Percentiles rank a stretch among this genome's conserved stretches.
phyloP scores from a whole-genome alignment of 1,284 basidiomycete genomes.

The Microbotryum scabiosae region DNA sequence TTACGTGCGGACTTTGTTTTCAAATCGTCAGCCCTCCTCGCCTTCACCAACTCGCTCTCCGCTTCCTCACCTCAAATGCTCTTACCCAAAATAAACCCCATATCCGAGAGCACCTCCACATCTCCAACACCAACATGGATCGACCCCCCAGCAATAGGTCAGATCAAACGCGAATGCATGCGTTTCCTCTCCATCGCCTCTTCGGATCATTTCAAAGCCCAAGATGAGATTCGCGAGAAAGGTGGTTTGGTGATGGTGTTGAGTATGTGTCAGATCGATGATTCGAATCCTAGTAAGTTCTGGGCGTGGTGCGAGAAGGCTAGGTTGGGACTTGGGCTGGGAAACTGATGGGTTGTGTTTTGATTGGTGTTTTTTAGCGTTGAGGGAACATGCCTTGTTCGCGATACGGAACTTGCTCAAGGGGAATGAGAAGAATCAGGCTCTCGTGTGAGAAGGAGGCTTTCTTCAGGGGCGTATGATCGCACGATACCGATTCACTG shows the following conservation, averaged over 20 bases:
- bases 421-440: conserved; percentile 68
- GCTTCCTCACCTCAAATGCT: neutral
- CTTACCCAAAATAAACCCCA: neutral
- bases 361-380: conserved; percentile 47
- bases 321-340: no score
- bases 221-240: conserved; percentile 59
- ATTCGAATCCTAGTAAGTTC: conserved; percentile 74
- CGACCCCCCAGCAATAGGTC: conserved; percentile 58
- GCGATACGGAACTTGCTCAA: conserved; percentile 67
- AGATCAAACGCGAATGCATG: conserved; percentile 73
- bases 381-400: conserved; percentile 82
- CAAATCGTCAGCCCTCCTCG: conserved; percentile 1
- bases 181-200: conserved; percentile 66
- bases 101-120: neutral
- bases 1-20: no score
- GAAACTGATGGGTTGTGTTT: neutral
- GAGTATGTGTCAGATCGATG: conserved; percentile 78
- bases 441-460: conserved; percentile 50
- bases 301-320: neutral
- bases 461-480: neutral
- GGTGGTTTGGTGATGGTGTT: conserved; percentile 71
- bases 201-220: conserved; percentile 54
- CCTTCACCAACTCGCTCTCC: conserved; percentile 2
- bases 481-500: neutral
- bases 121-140: neutral